Evolutionary conservation across 1,139 yeast species (phyloP).

Genomic region (Yamadazyma trypodendri): DNA sequence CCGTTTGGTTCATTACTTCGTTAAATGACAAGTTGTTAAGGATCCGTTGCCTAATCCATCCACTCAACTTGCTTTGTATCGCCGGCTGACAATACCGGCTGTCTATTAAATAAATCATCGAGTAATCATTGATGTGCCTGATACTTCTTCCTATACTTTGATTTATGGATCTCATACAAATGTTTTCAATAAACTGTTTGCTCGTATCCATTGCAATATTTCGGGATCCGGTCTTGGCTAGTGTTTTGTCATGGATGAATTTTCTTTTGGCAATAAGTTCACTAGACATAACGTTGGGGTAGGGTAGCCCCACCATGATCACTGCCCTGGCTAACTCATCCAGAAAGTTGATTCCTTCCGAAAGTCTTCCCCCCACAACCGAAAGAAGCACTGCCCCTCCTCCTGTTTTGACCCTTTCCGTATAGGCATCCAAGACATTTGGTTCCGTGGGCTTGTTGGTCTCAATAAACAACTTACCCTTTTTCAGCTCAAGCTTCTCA

Average conservation of each 20-base stretch:
- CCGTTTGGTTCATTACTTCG: conserved; percentile 20
- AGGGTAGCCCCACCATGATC: conserved; percentile 86
- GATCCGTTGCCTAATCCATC: conserved; percentile 66
- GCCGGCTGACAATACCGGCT: conserved; percentile 48
- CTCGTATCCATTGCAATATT: conserved; percentile 47
- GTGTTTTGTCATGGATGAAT: conserved; percentile 53
- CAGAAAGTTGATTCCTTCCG: conserved; percentile 92
- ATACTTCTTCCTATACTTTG: conserved; percentile 94
- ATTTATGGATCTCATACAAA: conserved; percentile 90
- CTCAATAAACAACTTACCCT: conserved; percentile 55
- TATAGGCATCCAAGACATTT: conserved; percentile 52
- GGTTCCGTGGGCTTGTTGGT: conserved; percentile 43
- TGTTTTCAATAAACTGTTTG: conserved; percentile 70
- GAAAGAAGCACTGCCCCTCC: conserved; percentile 72
- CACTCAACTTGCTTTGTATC: conserved; percentile 65
- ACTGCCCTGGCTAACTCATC: conserved; percentile 87
- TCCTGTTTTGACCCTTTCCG: conserved; percentile 21
- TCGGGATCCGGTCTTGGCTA: conserved; percentile 39
- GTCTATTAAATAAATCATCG: conserved; percentile 73
- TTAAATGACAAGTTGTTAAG: conserved; percentile 9
- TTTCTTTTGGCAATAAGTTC: conserved; percentile 74
- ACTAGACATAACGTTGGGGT: conserved; percentile 81
- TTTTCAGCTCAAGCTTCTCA: conserved; percentile 30
- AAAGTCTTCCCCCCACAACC: conserved; percentile 91
- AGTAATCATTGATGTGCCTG: conserved; percentile 78